phyloP scores from a whole-genome alignment of 2,329 filamentous ascomycete species.

The Sclerotinia minor region DNA sequence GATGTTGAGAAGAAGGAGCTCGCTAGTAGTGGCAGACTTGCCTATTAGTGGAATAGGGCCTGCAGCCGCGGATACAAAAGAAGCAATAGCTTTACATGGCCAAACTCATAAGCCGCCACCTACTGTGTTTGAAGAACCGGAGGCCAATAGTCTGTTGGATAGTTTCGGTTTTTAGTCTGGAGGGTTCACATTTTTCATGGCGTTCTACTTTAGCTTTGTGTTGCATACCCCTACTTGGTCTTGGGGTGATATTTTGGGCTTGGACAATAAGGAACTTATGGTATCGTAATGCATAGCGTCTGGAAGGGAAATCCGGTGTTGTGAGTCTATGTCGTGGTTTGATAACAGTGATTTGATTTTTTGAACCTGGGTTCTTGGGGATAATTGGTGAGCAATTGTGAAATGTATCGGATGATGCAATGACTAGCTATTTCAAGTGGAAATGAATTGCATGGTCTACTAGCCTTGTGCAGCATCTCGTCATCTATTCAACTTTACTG shows the following conservation, averaged over 20 bases:
- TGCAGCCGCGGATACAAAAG: conserved; percentile 43
- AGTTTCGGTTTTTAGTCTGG: conserved; percentile 78
- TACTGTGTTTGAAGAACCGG: conserved; percentile 89
- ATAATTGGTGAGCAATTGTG: not conserved
- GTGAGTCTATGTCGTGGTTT: not conserved
- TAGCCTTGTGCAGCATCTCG: too few species aligned
- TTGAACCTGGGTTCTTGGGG: not conserved
- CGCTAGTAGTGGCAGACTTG: conserved; percentile 76
- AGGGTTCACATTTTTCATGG: not conserved
- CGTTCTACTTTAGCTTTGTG: not conserved
- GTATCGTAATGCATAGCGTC: conserved; percentile 15
- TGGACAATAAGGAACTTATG: not conserved
- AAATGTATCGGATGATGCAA: too few species aligned
- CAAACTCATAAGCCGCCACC: conserved; percentile 57
- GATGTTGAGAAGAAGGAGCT: conserved; percentile 69
- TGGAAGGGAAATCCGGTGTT: not conserved
- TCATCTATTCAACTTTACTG: not conserved
- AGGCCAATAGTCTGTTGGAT: conserved; percentile 82
- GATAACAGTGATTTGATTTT: not conserved
- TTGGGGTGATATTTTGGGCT: not conserved
- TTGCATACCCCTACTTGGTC: conserved; percentile 8
- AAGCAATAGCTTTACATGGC: conserved; percentile 31
- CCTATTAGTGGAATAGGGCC: conserved; percentile 47
- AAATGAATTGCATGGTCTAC: not conserved
- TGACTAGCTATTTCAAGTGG: not conserved